Conservation (phyloP, 305 asterid species). For the Plantago rigida region DNA sequence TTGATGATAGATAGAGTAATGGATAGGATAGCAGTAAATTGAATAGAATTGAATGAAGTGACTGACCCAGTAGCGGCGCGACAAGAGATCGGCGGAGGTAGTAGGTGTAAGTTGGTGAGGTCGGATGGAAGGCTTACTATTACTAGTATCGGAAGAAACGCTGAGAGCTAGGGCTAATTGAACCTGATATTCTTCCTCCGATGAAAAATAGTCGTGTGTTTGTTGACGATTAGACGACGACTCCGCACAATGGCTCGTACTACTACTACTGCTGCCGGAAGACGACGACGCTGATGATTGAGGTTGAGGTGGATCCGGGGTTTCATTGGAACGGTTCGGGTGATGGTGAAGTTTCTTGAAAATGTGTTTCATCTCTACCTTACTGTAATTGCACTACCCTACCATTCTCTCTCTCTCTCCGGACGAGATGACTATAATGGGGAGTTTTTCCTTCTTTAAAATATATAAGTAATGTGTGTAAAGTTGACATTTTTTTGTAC, state of each 20-base stretch:
- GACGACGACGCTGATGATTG: conserved; percentile 16
- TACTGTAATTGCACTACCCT: no score
- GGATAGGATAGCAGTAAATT: no score
- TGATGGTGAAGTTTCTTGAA: conserved; percentile 67
- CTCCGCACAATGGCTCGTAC: conserved; percentile 20
- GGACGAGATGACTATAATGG: no score
- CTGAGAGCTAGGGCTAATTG: conserved; percentile 89
- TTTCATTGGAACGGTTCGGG: conserved; percentile 38
- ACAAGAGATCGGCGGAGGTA: conserved; percentile 63
- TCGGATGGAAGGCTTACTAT: conserved; percentile 41
- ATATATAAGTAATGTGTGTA: no score
- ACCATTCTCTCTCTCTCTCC: no score
- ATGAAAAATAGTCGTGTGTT: conserved; percentile 50
- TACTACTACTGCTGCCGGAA: conserved; percentile 24
- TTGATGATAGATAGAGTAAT: no score
- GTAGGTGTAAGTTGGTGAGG: conserved; percentile 31
- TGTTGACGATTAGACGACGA: conserved; percentile 34
- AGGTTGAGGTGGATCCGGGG: conserved; percentile 31
- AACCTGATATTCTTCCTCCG: conserved; percentile 91
- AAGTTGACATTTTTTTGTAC: no score
- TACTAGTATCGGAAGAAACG: conserved; percentile 47
- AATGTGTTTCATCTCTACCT: conserved; percentile 46
- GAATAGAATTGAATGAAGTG: no score
- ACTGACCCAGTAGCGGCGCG: conserved; percentile 22
- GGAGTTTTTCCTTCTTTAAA: no score